A percentile compares a stretch with the other conserved stretches of the same genome.
Evolutionary conservation across 2,329 filamentous ascomycete species (phyloP).

Genomic region (Pseudogymnoascus sp.): DNA sequence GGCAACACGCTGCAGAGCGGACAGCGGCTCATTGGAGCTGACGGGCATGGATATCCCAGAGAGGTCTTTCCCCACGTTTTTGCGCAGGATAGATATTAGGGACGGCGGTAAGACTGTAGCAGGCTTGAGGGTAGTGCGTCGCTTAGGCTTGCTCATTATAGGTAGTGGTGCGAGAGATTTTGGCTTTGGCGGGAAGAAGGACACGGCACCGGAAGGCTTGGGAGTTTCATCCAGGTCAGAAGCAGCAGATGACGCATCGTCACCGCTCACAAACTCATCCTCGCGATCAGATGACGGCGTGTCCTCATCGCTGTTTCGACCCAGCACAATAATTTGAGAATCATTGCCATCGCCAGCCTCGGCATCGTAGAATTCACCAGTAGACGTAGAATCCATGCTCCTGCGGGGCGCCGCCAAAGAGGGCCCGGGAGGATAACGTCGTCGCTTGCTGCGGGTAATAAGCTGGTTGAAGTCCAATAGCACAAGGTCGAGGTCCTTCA

Average conservation of each 20-base stretch:
- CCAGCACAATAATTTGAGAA: slow-evolving; percentile 67
- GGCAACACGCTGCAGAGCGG: slow-evolving; percentile 76
- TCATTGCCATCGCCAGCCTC: slow-evolving; percentile 52
- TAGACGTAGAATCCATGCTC: slow-evolving; percentile 73
- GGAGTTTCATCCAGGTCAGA: slow-evolving; percentile 48
- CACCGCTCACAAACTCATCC: slow-evolving; percentile 29
- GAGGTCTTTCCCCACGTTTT: slow-evolving; percentile 96
- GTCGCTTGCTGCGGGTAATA: slow-evolving; percentile 69
- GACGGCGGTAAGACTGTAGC: slow-evolving; percentile 78
- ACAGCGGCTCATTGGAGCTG: slow-evolving; percentile 87
- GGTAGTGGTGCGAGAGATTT: slow-evolving; percentile 74
- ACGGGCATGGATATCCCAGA: slow-evolving; percentile 97
- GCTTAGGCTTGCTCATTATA: slow-evolving; percentile 52
- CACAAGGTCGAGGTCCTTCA: slow-evolving; percentile 76
- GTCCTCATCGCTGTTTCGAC: slow-evolving; percentile 54
- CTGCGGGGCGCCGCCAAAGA: slow-evolving; percentile 34
- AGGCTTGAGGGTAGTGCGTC: slow-evolving; percentile 62
- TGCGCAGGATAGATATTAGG: slow-evolving; percentile 86
- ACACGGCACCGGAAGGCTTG: slow-evolving; percentile 50
- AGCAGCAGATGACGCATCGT: slow-evolving; percentile 49
- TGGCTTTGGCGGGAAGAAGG: slow-evolving; percentile 67
- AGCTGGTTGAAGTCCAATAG: slow-evolving; percentile 74
- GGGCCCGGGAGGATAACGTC: slow-evolving; percentile 46
- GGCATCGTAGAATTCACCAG: slow-evolving; percentile 94
- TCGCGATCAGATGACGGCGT: slow-evolving; percentile 48